phyloP scores from a whole-genome alignment of 2,329 filamentous ascomycete genomes.

The Fusarium armeniacum region DNA sequence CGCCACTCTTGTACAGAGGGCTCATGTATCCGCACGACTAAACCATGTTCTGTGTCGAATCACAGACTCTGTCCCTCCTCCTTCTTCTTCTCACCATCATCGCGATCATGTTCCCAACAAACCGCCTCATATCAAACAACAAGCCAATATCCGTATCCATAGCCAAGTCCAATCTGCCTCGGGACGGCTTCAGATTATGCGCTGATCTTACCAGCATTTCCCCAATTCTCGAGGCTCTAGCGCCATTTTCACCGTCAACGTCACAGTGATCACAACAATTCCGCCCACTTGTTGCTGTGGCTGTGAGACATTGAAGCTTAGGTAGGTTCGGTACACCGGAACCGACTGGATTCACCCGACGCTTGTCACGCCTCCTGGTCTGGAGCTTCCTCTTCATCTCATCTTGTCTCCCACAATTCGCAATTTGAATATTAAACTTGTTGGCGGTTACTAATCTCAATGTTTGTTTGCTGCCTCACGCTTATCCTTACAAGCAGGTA shows the following conservation, averaged over 20 bases:
- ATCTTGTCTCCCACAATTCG: background rate
- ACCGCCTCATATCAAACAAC: constrained; percentile 15
- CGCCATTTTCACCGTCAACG: constrained; percentile 45
- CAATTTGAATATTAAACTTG: background rate
- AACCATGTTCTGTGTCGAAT: background rate
- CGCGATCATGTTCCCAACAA: constrained; percentile 9
- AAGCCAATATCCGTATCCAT: constrained; percentile 12
- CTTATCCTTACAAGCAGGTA: background rate
- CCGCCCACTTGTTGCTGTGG: constrained; percentile 41
- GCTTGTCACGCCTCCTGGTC: constrained; percentile 1
- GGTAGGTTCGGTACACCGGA: constrained; percentile 36
- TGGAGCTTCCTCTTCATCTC: background rate
- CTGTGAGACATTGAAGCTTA: constrained; percentile 36
- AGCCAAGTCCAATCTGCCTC: constrained; percentile 20
- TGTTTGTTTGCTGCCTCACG: background rate
- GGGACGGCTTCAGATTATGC: constrained; percentile 18
- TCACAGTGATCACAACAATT: constrained; percentile 44
- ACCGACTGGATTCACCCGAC: constrained; percentile 18
- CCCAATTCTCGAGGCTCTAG: constrained; percentile 36
- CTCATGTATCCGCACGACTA: constrained; percentile 33
- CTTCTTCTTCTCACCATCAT: constrained; percentile 11
- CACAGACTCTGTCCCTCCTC: constrained; percentile 20
- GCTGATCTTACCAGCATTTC: constrained; percentile 35
- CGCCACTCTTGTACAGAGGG: constrained; percentile 42
- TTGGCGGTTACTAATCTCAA: background rate